Percentiles rank a stretch among this genome's conserved stretches.
These are phyloP conservation scores for Rubus idaeus DNA, from an alignment of 306 rosid species.

Conservation along the genomic window DNA sequence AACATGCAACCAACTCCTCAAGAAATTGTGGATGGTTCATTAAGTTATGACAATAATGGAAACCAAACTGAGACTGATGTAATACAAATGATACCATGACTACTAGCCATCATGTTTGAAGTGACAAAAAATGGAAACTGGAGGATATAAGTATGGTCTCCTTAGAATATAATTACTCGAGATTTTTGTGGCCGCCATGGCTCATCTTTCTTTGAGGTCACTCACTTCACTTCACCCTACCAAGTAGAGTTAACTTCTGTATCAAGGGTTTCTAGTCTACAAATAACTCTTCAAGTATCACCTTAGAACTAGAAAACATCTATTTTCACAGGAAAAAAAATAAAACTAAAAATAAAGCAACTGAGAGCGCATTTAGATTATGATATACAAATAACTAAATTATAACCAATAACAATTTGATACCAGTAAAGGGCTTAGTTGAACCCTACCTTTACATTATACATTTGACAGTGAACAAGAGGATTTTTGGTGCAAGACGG, in stretches of 20 bases:
- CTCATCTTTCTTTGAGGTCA: background rate
- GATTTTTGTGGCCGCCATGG: background rate
- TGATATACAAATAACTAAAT: background rate
- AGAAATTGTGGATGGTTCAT: background rate
- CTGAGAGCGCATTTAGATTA: background rate
- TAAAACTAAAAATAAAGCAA: no score
- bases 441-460: background rate
- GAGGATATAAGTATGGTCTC: background rate
- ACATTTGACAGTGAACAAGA: background rate
- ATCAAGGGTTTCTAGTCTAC: background rate
- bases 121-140: background rate
- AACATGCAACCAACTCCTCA: background rate
- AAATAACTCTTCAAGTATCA: background rate
- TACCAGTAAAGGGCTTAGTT: background rate
- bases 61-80: no score
- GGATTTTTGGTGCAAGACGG: no score
- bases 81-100: background rate
- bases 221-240: background rate
- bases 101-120: background rate
- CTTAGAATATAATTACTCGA: background rate
- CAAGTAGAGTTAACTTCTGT: background rate
- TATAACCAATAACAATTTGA: background rate
- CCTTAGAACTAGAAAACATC: background rate
- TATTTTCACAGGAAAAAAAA: background rate
- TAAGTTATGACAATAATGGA: no score